Evolutionary conservation across 768 basidiomycete species (phyloP), one percentile per base, ranked within the genome.

Genomic region (Termitomyces sp.): DNA sequence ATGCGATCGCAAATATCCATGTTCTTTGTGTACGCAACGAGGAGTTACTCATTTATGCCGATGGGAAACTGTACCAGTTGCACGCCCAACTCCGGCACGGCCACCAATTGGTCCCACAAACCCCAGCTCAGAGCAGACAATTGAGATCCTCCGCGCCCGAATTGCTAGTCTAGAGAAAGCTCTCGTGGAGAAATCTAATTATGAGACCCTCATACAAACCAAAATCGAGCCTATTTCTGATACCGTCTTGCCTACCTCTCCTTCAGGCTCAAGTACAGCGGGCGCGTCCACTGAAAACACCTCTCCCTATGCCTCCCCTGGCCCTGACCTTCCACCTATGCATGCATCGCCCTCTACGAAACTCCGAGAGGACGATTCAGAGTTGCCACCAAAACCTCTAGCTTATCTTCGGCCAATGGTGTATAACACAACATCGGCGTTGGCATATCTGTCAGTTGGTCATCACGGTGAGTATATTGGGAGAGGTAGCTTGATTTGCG

Each of bases 381-480:
- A 59, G 44, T 63, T 45, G 7, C 49, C 20, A 22, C 42, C 56
- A 11, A 42, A 60, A 65, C 39, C 63, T 60, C 58, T 63, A 62
- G 12, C 63, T 65, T 61, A 68, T 52, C 59, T 78, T 39, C 68
- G 75, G 35, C 73, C 73, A 42, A 60, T 72, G n/a, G 70, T 76
- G 33, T 81, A 79, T 57, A 69, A 76, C 32, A 75, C 76, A 13
- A 78, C 78, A 0, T 76, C 78, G 13, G 69, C 73, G 4, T 66
- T 82, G 28, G 76, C 81, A 2, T 77, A 81, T 33, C 70, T 81
- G 9, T 79, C 80, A 13, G 55, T 83, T 16, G 80, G 76, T 6
- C 77, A 81, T 61, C 76, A 78, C 57, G 80, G 80, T 13, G 82
- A 85, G 66, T 82, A 74, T 65, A 73, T 83, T 57, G 82, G 81